Conservation (phyloP, 805 yeast genomes). For the Starmera caribaea region DNA sequence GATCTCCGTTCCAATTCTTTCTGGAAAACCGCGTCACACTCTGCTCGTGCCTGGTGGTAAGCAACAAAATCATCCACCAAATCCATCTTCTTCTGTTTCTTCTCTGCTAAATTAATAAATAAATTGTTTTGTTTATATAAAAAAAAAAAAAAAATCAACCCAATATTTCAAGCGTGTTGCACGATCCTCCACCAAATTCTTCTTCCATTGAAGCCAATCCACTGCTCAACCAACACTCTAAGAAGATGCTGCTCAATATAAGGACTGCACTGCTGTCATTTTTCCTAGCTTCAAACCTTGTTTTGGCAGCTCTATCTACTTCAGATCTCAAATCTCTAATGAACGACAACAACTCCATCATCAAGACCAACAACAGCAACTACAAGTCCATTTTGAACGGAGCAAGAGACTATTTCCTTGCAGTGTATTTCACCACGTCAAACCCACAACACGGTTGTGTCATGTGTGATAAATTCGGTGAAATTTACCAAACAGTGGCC, state of each 20-base stretch:
- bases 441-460: slow-evolving; percentile 33
- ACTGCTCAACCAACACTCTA: neutral
- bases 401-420: slow-evolving; percentile 39
- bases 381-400: slow-evolving; percentile 27
- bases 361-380: too few species aligned
- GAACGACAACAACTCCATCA: too few species aligned
- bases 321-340: too few species aligned
- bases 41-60: slow-evolving; percentile 4
- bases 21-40: slow-evolving; percentile 2
- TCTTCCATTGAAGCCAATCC: too few species aligned
- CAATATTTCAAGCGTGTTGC: neutral
- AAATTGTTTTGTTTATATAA: neutral
- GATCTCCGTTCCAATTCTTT: slow-evolving; percentile 12
- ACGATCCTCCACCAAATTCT: too few species aligned
- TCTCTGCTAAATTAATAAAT: neutral
- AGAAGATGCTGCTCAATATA: neutral
- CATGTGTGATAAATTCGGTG: slow-evolving; percentile 35
- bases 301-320: too few species aligned
- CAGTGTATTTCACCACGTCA: slow-evolving; percentile 45
- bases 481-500: slow-evolving; percentile 31
- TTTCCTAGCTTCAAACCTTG: too few species aligned
- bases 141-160: slow-evolving; percentile 1
- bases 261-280: neutral
- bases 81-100: neutral
- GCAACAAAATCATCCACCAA: neutral